Evolutionary conservation across 495 filamentous ascomycete genomes (phyloP).

Genomic region (Lasiosphaeriaceae sp.): DNA sequence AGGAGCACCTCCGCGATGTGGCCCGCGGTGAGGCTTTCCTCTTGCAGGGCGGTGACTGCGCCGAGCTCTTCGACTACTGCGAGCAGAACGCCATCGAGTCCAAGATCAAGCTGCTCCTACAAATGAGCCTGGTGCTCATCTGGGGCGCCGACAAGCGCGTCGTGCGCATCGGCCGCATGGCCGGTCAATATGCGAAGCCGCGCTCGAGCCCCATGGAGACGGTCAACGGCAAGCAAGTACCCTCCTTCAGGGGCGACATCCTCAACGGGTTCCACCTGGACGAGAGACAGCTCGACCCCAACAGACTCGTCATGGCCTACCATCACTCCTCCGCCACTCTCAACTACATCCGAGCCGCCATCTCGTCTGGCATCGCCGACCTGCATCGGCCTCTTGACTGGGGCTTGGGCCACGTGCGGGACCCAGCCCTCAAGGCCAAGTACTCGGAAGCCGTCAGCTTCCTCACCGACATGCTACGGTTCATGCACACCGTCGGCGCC

Average conservation of each 20-base stretch:
- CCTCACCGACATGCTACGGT: constrained; percentile 85
- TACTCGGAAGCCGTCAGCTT: constrained; percentile 79
- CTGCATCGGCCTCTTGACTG: constrained; percentile 91
- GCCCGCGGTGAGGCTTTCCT: constrained; percentile 91
- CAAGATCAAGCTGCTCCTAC: constrained; percentile 92
- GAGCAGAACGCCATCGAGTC: constrained; percentile 82
- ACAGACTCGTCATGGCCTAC: constrained; percentile 82
- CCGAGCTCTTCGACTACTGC: constrained; percentile 97
- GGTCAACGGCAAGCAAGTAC: constrained; percentile 74
- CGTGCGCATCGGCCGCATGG: constrained; percentile 91
- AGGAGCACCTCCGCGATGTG: constrained; percentile 73
- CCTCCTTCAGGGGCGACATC: constrained; percentile 91
- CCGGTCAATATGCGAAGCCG: constrained; percentile 95
- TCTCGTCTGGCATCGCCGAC: constrained; percentile 88
- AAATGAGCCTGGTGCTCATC: constrained; percentile 92
- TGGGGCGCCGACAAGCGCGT: constrained; percentile 90
- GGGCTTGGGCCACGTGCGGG: constrained; percentile 88
- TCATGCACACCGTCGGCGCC: constrained; percentile 93
- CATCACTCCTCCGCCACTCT: constrained; percentile 91
- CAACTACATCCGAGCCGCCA: constrained; percentile 81
- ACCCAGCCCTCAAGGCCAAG: constrained; percentile 73
- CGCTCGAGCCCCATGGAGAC: constrained; percentile 83
- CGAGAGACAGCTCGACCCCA: constrained; percentile 74
- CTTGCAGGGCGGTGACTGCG: constrained; percentile 94
- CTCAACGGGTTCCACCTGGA: constrained; percentile 78